Percentiles rank a stretch among this genome's conserved stretches.
These are phyloP conservation scores for Suillus paluster DNA, from an alignment of 768 basidiomycete genomes.

Conservation along the genomic window DNA sequence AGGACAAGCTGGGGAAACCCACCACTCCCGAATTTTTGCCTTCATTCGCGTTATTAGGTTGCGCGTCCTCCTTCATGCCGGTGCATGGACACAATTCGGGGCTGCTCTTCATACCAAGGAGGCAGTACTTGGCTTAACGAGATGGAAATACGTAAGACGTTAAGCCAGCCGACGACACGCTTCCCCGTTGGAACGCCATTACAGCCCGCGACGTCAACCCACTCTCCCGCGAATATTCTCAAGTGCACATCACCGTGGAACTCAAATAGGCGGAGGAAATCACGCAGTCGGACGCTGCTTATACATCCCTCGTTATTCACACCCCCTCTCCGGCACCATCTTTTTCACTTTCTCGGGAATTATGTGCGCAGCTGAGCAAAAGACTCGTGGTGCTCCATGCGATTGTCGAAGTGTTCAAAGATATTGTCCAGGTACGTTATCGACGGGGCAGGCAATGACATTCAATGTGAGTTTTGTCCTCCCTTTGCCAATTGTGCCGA, in stretches of 20 bases:
- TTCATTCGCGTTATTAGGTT: too few relatives aligned
- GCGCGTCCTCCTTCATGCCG: neutral
- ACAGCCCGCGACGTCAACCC: conserved; percentile 31
- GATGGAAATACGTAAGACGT: too few relatives aligned
- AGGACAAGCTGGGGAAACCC: conserved; percentile 17
- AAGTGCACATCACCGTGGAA: neutral
- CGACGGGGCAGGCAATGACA: too few relatives aligned
- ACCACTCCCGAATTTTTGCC: too few relatives aligned
- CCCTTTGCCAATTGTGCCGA: too few relatives aligned
- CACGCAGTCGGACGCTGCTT: conserved; percentile 27
- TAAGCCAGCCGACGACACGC: neutral
- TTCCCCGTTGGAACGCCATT: conserved; percentile 36
- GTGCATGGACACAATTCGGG: conserved; percentile 43
- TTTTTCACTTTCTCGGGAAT: conserved; percentile 69
- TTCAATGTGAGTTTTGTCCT: too few relatives aligned
- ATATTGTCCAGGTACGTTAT: too few relatives aligned
- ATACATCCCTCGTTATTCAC: conserved; percentile 57
- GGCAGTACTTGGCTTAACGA: neutral
- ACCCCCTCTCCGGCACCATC: conserved; percentile 63
- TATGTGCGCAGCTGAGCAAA: too few relatives aligned
- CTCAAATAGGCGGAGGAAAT: too few relatives aligned
- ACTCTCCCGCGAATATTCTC: conserved; percentile 5
- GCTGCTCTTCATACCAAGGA: conserved; percentile 34
- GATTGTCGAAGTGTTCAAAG: too few relatives aligned
- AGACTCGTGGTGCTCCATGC: conserved; percentile 65